These are phyloP conservation scores for Combretum micranthum DNA, from an alignment of 345 rosid genomes.

Conservation along the genomic window DNA sequence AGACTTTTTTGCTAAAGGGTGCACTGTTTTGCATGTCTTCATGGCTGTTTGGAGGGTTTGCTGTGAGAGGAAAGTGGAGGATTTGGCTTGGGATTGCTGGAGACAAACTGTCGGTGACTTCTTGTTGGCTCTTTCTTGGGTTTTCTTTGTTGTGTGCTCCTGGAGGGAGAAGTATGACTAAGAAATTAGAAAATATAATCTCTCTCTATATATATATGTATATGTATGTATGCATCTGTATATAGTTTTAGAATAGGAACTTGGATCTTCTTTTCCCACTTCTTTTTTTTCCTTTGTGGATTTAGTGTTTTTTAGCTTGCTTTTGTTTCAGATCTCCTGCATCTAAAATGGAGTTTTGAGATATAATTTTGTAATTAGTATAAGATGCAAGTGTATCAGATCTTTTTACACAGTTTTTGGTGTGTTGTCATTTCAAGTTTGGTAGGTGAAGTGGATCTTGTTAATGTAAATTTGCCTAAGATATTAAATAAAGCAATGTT, in stretches of 20 bases:
- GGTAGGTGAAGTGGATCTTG: no score
- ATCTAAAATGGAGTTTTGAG: no score
- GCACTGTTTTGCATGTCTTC: constrained; percentile 38
- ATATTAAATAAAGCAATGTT: no score
- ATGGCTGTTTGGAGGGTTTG: constrained; percentile 56
- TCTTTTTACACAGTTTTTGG: no score
- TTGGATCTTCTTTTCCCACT: no score
- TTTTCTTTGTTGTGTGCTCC: constrained; percentile 56
- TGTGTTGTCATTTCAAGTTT: no score
- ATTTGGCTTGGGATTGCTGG: constrained; percentile 52
- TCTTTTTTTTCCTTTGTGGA: no score
- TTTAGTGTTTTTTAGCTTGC: no score
- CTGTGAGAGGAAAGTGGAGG: constrained; percentile 55
- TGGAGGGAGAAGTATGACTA: constrained; percentile 75
- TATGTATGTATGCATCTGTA: not conserved
- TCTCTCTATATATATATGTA: not conserved
- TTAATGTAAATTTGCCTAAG: no score
- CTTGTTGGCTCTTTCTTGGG: constrained; percentile 58
- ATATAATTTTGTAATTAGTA: no score
- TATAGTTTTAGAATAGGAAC: not conserved
- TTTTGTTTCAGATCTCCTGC: no score
- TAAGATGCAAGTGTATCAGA: no score
- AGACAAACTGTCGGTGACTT: constrained; percentile 52
- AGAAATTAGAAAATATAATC: not conserved
- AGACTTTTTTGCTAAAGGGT: constrained; percentile 60